Percentiles rank a stretch among this genome's conserved stretches.
Evolutionary conservation across 1,284 basidiomycete species (phyloP).

Genomic region (Moesziomyces sp.): DNA sequence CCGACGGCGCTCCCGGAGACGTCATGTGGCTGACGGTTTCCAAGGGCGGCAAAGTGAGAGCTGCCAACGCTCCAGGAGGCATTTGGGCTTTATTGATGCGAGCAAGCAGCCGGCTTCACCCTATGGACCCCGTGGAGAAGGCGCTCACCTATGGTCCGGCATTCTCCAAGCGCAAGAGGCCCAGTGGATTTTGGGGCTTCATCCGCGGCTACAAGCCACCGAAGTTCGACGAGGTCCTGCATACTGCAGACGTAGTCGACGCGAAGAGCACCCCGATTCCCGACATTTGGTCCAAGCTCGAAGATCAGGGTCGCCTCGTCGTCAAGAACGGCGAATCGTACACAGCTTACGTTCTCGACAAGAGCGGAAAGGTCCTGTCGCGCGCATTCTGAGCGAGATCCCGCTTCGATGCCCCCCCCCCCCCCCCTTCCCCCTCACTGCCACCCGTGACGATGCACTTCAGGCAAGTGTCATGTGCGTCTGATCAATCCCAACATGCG

Average conservation of each 20-base stretch:
- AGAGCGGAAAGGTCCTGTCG: not conserved
- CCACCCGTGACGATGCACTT: too few species aligned
- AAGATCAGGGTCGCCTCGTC: not conserved
- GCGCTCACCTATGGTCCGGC: not conserved
- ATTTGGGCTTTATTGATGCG: too few species aligned
- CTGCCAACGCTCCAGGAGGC: too few species aligned
- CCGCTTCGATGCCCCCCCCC: too few species aligned
- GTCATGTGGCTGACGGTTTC: not conserved
- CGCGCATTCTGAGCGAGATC: not conserved
- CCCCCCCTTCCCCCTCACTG: not conserved
- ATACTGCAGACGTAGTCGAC: not conserved
- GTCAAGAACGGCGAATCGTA: not conserved
- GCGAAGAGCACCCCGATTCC: not conserved
- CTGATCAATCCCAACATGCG: too few species aligned
- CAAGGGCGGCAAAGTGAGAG: not conserved
- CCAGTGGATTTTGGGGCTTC: too few species aligned
- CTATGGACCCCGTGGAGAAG: not conserved
- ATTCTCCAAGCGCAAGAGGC: not conserved
- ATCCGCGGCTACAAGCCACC: not conserved
- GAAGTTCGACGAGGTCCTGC: not conserved
- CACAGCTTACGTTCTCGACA: constrained; percentile 5
- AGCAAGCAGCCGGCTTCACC: not conserved
- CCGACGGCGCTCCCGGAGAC: not conserved
- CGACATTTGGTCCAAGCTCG: constrained; percentile 2
- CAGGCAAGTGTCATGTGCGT: too few species aligned